These are phyloP conservation scores for Myxozyma kluyveri DNA, from an alignment of 805 yeast species.

Conservation along the genomic window DNA sequence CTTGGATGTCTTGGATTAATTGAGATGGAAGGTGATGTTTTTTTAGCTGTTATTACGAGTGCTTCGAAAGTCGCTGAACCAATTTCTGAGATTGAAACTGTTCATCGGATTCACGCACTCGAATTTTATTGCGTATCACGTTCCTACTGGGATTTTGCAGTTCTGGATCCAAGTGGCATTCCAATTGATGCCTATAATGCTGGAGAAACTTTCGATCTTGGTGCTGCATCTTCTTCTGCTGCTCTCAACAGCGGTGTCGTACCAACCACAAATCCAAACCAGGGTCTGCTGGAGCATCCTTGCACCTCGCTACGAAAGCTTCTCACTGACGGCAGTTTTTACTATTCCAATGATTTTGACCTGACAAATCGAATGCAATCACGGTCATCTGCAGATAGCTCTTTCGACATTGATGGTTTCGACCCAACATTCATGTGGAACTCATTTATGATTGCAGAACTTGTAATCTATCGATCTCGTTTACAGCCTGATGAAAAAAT, in stretches of 20 bases:
- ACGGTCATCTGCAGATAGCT: constrained; percentile 19
- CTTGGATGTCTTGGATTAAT: constrained; percentile 73
- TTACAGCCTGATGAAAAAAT: constrained; percentile 59
- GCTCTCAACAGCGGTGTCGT: constrained; percentile 6
- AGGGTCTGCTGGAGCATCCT: constrained; percentile 58
- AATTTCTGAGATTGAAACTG: constrained; percentile 63
- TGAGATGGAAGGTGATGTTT: constrained; percentile 62
- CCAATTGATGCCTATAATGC: constrained; percentile 45
- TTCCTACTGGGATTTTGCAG: constrained; percentile 76
- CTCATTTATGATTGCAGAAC: constrained; percentile 79
- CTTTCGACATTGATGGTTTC: constrained; percentile 45
- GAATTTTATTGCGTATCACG: constrained; percentile 77
- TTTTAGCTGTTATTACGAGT: constrained; percentile 75
- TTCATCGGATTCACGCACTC: constrained; percentile 76
- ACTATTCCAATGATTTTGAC: constrained; percentile 89
- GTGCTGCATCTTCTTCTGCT: constrained; percentile 28
- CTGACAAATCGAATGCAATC: constrained; percentile 81
- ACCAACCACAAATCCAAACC: constrained; percentile 14
- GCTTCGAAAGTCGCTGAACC: constrained; percentile 79
- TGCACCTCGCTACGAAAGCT: constrained; percentile 76
- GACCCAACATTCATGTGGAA: constrained; percentile 97
- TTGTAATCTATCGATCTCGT: constrained; percentile 69
- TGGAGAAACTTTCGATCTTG: constrained; percentile 23
- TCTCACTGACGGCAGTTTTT: constrained; percentile 83
- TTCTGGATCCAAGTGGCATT: constrained; percentile 64